Percentiles rank a stretch among this genome's conserved stretches.
Conservation (phyloP, 2,329 filamentous ascomycete species). For the Capronia coronata region DNA sequence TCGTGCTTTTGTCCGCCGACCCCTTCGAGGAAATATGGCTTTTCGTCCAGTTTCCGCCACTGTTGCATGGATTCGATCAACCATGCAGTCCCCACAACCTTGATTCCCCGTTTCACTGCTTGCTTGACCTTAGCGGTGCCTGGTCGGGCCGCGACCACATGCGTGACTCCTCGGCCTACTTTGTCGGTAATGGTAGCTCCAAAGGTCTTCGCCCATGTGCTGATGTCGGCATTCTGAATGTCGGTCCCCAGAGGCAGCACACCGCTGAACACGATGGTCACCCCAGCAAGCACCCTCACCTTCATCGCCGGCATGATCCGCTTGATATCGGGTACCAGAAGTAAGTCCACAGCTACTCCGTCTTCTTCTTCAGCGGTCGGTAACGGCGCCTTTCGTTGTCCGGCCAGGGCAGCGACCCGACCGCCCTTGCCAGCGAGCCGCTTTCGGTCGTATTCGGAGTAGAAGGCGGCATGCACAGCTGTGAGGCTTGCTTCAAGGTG, state of each 20-base stretch:
- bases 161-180: constrained; percentile 44
- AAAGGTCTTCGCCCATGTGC: constrained; percentile 77
- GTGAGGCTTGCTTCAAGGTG: constrained; percentile 70
- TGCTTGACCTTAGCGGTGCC: constrained; percentile 87
- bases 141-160: constrained; percentile 51
- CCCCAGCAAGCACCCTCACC: constrained; percentile 63
- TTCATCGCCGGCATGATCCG: constrained; percentile 79
- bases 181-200: constrained; percentile 57
- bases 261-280: constrained; percentile 80
- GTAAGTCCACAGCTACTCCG: constrained; percentile 38
- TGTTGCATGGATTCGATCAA: constrained; percentile 74
- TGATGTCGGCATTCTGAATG: constrained; percentile 75
- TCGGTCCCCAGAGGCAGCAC: constrained; percentile 78
- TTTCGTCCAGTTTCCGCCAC: constrained; percentile 75
- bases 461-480: constrained; percentile 71
- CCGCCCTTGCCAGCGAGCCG: constrained; percentile 36
- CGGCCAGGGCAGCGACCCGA: constrained; percentile 35
- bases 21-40: constrained; percentile 67
- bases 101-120: constrained; percentile 73
- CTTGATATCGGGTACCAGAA: constrained; percentile 75
- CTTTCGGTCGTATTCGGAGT: constrained; percentile 66
- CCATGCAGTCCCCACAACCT: constrained; percentile 90
- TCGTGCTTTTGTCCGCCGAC: constrained; percentile 40
- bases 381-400: constrained; percentile 27
- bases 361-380: constrained; percentile 19